Conservation (phyloP, 306 rosid genomes). For the Psophocarpus tetragonolobus region DNA sequence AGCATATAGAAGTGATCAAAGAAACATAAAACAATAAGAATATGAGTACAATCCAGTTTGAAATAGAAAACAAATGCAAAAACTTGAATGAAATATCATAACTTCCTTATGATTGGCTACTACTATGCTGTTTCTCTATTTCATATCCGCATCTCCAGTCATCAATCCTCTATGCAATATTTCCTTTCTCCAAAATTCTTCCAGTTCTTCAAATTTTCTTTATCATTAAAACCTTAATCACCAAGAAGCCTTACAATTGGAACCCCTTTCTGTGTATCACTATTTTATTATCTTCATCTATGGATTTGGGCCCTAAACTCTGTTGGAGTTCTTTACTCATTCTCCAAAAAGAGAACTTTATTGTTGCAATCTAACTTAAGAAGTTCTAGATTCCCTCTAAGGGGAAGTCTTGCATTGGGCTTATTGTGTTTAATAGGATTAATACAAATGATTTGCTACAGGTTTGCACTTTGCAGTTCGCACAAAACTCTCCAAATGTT, state of each 20-base stretch:
- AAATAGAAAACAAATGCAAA: slow-evolving; percentile 13
- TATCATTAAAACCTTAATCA: slow-evolving; percentile 12
- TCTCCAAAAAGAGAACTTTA: neutral
- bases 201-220: neutral
- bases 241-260: neutral
- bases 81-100: slow-evolving; percentile 15
- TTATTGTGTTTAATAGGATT: neutral
- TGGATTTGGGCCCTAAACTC: slow-evolving; percentile 6
- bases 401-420: neutral
- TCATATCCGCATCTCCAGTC: neutral
- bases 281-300: neutral
- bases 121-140: slow-evolving; percentile 4
- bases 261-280: slow-evolving; percentile 1
- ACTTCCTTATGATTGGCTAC: slow-evolving; percentile 18
- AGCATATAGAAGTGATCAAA: slow-evolving; percentile 9
- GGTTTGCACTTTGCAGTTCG: neutral
- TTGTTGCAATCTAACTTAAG: slow-evolving; percentile 9
- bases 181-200: neutral
- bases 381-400: neutral
- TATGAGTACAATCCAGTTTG: slow-evolving; percentile 9
- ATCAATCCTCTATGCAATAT: neutral
- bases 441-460: neutral
- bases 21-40: slow-evolving; percentile 2
- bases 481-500: neutral
- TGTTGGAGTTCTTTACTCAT: neutral